These are phyloP conservation scores for Gelatoporia subvermispora DNA, from an alignment of 768 basidiomycete species.

Conservation along the genomic window DNA sequence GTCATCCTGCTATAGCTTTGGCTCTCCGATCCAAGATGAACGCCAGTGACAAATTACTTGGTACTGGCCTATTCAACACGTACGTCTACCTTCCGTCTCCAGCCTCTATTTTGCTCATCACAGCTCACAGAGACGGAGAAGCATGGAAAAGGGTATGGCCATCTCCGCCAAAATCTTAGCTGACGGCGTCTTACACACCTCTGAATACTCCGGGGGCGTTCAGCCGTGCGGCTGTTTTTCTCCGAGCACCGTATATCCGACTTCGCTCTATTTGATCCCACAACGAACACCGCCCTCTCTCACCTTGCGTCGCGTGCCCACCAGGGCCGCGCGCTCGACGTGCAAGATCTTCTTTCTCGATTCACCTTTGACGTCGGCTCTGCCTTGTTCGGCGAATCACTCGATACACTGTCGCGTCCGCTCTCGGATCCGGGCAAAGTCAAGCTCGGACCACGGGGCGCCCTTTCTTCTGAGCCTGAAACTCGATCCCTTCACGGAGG, in stretches of 20 bases:
- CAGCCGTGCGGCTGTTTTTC: conserved; percentile 35
- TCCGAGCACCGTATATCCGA: conserved; percentile 29
- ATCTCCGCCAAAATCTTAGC: not conserved
- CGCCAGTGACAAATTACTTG: conserved; percentile 34
- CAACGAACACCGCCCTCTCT: conserved; percentile 39
- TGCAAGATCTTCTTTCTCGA: conserved; percentile 39
- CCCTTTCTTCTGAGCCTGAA: too few species aligned
- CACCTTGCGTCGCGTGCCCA: conserved; percentile 41
- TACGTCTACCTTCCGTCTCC: not conserved
- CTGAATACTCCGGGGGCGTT: conserved; percentile 20
- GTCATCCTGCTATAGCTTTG: conserved; percentile 10
- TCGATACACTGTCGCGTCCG: conserved; percentile 25
- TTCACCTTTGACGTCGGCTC: conserved; percentile 51
- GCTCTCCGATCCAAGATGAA: conserved; percentile 22
- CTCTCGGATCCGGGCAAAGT: too few species aligned
- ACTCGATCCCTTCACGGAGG: too few species aligned
- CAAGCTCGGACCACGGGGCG: too few species aligned
- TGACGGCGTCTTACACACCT: not conserved
- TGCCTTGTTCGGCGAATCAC: conserved; percentile 47
- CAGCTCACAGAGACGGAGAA: conserved; percentile 12
- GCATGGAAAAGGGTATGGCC: conserved; percentile 24
- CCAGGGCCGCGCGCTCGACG: conserved; percentile 30
- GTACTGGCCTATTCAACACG: conserved; percentile 53
- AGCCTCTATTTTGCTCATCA: not conserved
- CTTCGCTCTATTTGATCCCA: conserved; percentile 32